Evolutionary conservation across 169 alveolate genomes (phyloP).

Genomic region (Plasmodium inui): DNA sequence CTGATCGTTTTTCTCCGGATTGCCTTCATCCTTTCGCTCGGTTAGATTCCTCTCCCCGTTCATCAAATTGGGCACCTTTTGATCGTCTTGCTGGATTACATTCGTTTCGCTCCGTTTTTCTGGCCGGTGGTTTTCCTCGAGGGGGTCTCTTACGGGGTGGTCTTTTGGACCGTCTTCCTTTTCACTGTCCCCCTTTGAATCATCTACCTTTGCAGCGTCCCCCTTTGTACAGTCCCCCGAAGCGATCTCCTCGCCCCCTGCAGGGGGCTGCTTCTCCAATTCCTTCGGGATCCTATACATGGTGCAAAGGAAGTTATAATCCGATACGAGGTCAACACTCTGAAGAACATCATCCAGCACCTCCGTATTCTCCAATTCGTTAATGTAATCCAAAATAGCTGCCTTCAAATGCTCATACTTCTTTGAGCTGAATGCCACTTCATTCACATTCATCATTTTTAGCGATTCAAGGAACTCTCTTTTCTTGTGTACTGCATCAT

Average conservation of each 20-base stretch:
- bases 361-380: slow-evolving; percentile 43
- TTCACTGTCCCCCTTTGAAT: background rate
- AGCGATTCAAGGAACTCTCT: slow-evolving; percentile 45
- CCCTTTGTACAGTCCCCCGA: background rate
- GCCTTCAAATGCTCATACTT: slow-evolving; percentile 39
- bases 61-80: background rate
- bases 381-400: slow-evolving; percentile 16
- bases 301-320: slow-evolving; percentile 40
- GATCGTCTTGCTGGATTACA: background rate
- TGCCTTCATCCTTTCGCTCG: background rate
- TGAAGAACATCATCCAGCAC: background rate
- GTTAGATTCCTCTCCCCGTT: background rate
- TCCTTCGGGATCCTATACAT: slow-evolving; percentile 48
- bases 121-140: background rate
- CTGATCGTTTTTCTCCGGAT: background rate
- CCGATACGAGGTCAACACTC: background rate
- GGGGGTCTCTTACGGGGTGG: background rate
- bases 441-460: slow-evolving; percentile 37
- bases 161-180: background rate
- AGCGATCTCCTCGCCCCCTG: background rate
- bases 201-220: background rate
- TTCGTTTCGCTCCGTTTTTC: background rate
- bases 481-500: slow-evolving; percentile 42
- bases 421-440: slow-evolving; percentile 9
- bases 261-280: background rate